Evolutionary conservation across 495 filamentous ascomycete species (phyloP), one percentile per base, ranked within the genome.

Genomic region (Neurospora sp.): DNA sequence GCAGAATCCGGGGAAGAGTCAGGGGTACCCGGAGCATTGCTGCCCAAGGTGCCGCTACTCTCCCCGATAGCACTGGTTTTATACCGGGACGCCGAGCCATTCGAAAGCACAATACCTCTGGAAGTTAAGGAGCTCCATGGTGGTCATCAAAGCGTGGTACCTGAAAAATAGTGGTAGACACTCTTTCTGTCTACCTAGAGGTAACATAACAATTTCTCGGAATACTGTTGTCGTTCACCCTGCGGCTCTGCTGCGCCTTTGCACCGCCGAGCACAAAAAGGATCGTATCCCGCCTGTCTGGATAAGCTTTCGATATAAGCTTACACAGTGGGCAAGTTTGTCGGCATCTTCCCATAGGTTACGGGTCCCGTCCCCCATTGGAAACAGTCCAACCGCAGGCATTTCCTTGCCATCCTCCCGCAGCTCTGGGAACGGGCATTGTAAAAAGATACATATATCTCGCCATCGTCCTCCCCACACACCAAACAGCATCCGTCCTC

Each of bases 21-120:
- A 81, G 82, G 83, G 79, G 77, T 76, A 75, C 73, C 73, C 75
- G 79, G 80, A 83, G 83, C 82, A 84, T 85, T 84, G 84, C 83
- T 85, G 84, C 84, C 84, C 84, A 85, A 85, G 74, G 48, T 74
- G 75, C 76, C 74, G 72, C 75, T 76, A 69, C 41, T 40, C 35
- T 61, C 14, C 69, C 72, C 31, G 61, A 61, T 70, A 27, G 42
- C 72, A 40, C 71, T 72, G 16, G 68, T 61, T 16, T 35, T 35
- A 18, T 65, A 35, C 6, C 27, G 27, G 69, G 37, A 69, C 20
- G 72, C 71, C 68, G 70, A 71, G 59, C 71, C 27, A 27, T 27
- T 27, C 69, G 69, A 68, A 16, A 61, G 27, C 27, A 61, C 27
- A 7, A 61, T 61, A 9, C 22, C 27, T 27, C 2, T 27, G 27